phyloP scores from a whole-genome alignment of 164 flowering plant genomes.

The Liriodendron chinense region DNA sequence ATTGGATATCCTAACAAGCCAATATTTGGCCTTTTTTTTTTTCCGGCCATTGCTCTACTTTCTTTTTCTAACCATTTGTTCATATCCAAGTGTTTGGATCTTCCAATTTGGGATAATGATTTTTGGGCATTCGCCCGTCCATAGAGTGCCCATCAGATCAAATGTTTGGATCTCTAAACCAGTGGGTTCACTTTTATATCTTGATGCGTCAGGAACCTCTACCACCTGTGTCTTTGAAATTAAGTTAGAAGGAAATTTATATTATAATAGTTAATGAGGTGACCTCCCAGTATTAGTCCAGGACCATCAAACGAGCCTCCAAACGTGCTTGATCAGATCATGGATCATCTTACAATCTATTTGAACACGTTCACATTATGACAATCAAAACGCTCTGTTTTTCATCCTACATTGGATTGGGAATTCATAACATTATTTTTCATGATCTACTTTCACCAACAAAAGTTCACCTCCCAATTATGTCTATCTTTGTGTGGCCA shows the following conservation, averaged over 20 bases:
- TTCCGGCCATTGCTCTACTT: no score
- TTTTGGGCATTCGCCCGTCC: no score
- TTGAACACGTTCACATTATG: background rate
- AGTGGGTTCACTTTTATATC: no score
- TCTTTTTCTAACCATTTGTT: no score
- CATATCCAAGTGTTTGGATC: no score
- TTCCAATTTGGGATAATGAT: no score
- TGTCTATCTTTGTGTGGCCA: background rate
- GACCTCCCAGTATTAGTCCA: background rate
- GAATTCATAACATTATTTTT: background rate
- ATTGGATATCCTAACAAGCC: no score
- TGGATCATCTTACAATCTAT: background rate
- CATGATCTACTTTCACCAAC: background rate
- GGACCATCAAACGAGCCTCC: background rate
- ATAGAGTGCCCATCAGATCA: no score
- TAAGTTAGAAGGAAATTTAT: background rate
- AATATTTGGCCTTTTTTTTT: no score
- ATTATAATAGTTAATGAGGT: background rate
- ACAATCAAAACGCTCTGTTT: background rate
- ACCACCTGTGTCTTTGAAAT: no score
- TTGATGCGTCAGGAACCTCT: no score
- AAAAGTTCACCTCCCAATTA: background rate
- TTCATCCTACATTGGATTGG: background rate
- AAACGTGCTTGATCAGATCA: background rate
- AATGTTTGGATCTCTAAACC: no score